Base-by-base conservation (phyloP, 2,329 filamentous ascomycete genomes). In the Penicillium sp. region DNA sequence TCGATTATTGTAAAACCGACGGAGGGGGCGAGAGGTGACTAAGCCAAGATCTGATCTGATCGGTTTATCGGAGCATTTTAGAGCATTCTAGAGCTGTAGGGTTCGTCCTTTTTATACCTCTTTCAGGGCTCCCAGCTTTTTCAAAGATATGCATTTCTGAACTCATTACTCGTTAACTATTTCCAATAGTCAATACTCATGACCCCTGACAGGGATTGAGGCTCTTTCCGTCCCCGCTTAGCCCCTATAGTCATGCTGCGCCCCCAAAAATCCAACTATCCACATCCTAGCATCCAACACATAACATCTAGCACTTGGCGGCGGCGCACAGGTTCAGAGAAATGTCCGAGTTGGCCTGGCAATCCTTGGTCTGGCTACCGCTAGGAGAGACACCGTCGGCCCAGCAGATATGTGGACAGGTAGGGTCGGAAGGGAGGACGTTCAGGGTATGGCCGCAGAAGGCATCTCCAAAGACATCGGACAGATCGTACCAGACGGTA, bases 401-500 rank as follows among this genome's bases (percentile, higher is more conserved):
- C 69, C 69, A 71, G 43, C 63, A 67, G 38, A 70, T 62, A 3
- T 46, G 51, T 20, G 49, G 50, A 45, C 68, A 70, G 3, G 41
- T 45, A 3, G 47, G 31, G 24, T 66, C 56, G 5, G 53, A 59
- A 6, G 65, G 59, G 12, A 56, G 50, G 7, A 71, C 57, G 1
- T 46, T 47, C 9, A 71, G 43, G 0, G 55, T 37, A 6, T 55
- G 50, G 3, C 67, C 66, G 1, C 59, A 59, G 57, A 75, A 75
- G 8, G 72, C 63, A 48, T 72, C 67, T 3, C 72, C 72, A 42
- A 71, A 71, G 46, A 75, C 71, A 59, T 71, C 67, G 4, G 66
- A 70, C 48, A 76, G 57, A 45, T 74, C 72, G 47, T 75, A 75
- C 57, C 67, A 72, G 49, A 72, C 58, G 37, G 62, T 58, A 41